phyloP scores from a whole-genome alignment of 306 rosid species.

The Casuarina cunninghamiana region DNA sequence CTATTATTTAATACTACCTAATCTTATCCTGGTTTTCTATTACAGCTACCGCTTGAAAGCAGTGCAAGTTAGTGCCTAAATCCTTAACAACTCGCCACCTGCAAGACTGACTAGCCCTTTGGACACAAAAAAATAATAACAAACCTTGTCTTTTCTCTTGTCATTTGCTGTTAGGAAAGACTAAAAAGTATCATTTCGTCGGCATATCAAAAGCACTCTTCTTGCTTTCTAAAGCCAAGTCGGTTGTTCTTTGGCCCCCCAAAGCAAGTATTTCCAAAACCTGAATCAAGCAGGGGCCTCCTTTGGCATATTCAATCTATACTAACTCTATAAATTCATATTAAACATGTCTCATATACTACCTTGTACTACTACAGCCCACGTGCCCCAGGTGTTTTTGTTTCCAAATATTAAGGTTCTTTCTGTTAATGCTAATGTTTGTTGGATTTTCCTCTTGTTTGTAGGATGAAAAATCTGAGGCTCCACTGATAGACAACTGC shows the following conservation, averaged over 20 bases:
- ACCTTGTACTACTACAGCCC: neutral
- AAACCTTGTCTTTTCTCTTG: neutral
- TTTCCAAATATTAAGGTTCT: no score
- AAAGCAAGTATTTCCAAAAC: neutral
- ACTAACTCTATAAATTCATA: neutral
- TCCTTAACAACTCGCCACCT: neutral
- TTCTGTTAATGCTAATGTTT: constrained; percentile 10
- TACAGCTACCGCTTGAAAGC: constrained; percentile 8
- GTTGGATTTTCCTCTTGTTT: constrained; percentile 7
- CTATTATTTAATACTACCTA: neutral
- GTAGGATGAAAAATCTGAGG: constrained; percentile 72
- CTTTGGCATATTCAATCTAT: neutral
- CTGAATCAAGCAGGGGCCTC: neutral
- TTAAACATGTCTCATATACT: neutral
- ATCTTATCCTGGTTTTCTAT: neutral
- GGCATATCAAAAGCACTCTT: neutral
- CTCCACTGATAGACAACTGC: constrained; percentile 41
- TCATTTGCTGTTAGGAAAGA: neutral
- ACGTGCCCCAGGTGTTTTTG: neutral
- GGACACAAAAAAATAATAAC: constrained; percentile 7
- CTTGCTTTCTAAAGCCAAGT: neutral
- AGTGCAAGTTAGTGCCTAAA: constrained; percentile 5
- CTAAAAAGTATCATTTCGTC: neutral
- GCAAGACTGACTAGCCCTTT: constrained; percentile 10
- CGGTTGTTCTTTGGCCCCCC: neutral